Percentiles rank a stretch among this genome's conserved stretches.
Evolutionary conservation across 345 rosid genomes (phyloP).

Genomic region (Gossypium thurberi): DNA sequence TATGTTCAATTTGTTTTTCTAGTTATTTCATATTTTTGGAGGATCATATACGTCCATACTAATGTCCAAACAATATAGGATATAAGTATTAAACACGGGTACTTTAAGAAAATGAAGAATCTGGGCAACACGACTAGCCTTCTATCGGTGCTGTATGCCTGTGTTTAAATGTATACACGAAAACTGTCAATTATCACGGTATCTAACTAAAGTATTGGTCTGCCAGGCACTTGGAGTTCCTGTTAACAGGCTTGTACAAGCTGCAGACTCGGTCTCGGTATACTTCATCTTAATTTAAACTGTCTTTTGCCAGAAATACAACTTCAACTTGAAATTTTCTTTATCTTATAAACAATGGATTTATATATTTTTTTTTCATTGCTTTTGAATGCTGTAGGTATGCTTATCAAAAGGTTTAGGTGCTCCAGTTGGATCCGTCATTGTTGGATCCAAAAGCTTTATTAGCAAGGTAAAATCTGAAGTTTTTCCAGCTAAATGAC

Average conservation of each 20-base stretch:
- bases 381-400: constrained; percentile 32
- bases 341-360: background rate
- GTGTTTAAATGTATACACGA: background rate
- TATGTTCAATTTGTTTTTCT: background rate
- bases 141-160: background rate
- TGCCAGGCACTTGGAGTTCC: constrained; percentile 84
- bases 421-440: constrained; percentile 89
- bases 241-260: constrained; percentile 67
- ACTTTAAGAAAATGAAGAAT: background rate
- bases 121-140: background rate
- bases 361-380: background rate
- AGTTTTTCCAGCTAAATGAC: background rate
- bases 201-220: constrained; percentile 20
- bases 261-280: constrained; percentile 93
- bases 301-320: background rate
- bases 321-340: background rate
- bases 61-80: background rate
- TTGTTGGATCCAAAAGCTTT: constrained; percentile 78
- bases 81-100: background rate
- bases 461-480: constrained; percentile 50
- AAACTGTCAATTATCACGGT: background rate
- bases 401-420: constrained; percentile 70
- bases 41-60: background rate
- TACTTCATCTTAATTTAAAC: background rate
- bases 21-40: background rate